Evolutionary conservation across 805 yeast species (phyloP), one percentile per base, ranked within the genome.

Genomic region (Barnettozyma californica): DNA sequence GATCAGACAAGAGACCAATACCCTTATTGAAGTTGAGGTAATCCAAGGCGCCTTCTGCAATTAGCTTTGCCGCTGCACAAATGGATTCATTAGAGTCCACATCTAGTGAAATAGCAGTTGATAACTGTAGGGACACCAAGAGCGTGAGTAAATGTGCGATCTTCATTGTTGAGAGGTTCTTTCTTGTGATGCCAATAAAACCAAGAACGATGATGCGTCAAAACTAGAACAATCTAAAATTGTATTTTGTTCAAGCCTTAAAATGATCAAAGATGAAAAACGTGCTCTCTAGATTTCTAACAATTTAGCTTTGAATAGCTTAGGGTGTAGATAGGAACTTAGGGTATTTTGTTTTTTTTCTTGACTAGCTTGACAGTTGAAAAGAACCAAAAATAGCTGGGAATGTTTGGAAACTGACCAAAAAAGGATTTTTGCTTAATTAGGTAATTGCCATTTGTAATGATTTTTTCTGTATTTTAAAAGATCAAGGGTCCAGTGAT

Each of bases 1-100:
- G 95, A 55, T 66, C 56, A 11, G 77, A 70, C 64, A 87, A 84
- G 83, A 79, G 74, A 29, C 95, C 95, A 14, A 84, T 71, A 18
- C 85, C 73, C 37, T 86, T 84, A 31, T 94, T 95, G 39, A 70
- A 64, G 23, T 72, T 65, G 34, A 61, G 84, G 63, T 86, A 86
- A 67, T 83, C 87, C 62, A 85, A 64, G 52, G 83, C 68, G 61
- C 94, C 94, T 13, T 68, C 67, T 11, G 79, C 75, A 14, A 85
- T 68, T 33, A 83, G 63, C 0, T 79, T 69, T 0, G 84, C 75
- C 4, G 82, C 88, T 27, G 69, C 62, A 58, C 82, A 73, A 40
- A 86, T 73, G 21, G 85, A 82, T 9, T 65, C 68, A 8, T 61
- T 59, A 38, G 68, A 64, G 4, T 64, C 51, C 2, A 66, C 53